Conservation (phyloP, 208 protist genomes). For the Zelonia costaricensis region DNA sequence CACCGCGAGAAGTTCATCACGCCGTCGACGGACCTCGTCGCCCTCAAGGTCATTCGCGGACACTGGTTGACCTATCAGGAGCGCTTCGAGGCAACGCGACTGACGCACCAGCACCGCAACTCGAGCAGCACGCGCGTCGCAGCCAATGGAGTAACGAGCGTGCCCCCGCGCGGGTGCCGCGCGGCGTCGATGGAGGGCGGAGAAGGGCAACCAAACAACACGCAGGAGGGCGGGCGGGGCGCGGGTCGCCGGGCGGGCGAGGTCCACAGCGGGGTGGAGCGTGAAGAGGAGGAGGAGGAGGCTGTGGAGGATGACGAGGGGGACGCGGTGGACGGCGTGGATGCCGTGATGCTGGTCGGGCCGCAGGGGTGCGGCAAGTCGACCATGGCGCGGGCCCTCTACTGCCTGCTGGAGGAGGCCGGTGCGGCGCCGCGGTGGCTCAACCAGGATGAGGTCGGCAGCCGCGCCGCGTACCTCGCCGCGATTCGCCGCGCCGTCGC, state of each 20-base stretch:
- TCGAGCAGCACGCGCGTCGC: constrained; percentile 16
- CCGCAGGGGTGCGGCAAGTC: constrained; percentile 89
- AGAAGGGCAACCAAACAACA: no score
- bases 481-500: constrained; percentile 42
- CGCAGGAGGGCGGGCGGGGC: no score
- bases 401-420: constrained; percentile 52
- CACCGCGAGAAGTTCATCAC: constrained; percentile 60
- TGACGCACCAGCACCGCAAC: constrained; percentile 6
- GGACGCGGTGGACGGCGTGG: constrained; percentile 12
- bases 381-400: constrained; percentile 67
- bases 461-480: constrained; percentile 45
- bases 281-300: constrained; percentile 1
- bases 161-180: no score
- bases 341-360: constrained; percentile 67
- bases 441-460: constrained; percentile 84
- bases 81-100: constrained; percentile 19
- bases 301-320: not conserved
- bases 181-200: no score
- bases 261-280: no score
- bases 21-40: constrained; percentile 37
- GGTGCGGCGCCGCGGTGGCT: constrained; percentile 64
- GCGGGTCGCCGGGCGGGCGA: no score
- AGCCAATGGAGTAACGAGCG: not conserved
- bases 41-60: constrained; percentile 46
- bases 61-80: constrained; percentile 72